Conservation (phyloP, 768 basidiomycete species). For the Mrakia blollopis region DNA sequence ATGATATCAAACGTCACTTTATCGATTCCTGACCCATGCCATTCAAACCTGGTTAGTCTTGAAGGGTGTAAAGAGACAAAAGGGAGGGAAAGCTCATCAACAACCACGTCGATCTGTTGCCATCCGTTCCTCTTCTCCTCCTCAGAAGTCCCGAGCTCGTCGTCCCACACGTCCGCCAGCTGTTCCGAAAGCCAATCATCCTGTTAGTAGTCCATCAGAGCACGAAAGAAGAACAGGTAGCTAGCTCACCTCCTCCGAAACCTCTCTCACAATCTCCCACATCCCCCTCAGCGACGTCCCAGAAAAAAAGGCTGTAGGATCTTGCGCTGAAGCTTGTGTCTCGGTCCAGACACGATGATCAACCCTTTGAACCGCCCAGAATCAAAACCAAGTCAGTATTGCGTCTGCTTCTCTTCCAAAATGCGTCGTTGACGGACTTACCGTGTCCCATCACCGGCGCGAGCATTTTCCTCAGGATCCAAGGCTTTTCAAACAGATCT, state of each 20-base stretch:
- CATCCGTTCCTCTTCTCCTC: not conserved
- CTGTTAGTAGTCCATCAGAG: not conserved
- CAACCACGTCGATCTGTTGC: constrained; percentile 3
- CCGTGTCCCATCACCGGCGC: not conserved
- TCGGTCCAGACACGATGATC: not conserved
- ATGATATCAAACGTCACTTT: constrained; percentile 3
- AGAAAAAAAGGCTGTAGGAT: constrained; percentile 9
- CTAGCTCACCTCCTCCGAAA: not conserved
- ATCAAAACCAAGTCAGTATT: too few species aligned
- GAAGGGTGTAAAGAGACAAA: not conserved
- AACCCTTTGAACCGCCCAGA: not conserved
- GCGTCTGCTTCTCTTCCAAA: too few species aligned
- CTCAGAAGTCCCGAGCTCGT: not conserved
- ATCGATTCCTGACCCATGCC: not conserved
- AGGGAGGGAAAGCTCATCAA: not conserved
- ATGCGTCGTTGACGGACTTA: not conserved
- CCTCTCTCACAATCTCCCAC: not conserved
- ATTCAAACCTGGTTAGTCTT: not conserved
- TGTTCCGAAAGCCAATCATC: not conserved
- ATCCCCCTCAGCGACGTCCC: not conserved
- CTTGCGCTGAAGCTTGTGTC: constrained; percentile 9
- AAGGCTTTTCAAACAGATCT: not conserved
- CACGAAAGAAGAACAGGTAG: not conserved
- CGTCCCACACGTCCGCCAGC: not conserved
- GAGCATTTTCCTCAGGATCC: not conserved